Conservation (phyloP, 1,139 yeast species). For the Kazachstania sp. region DNA sequence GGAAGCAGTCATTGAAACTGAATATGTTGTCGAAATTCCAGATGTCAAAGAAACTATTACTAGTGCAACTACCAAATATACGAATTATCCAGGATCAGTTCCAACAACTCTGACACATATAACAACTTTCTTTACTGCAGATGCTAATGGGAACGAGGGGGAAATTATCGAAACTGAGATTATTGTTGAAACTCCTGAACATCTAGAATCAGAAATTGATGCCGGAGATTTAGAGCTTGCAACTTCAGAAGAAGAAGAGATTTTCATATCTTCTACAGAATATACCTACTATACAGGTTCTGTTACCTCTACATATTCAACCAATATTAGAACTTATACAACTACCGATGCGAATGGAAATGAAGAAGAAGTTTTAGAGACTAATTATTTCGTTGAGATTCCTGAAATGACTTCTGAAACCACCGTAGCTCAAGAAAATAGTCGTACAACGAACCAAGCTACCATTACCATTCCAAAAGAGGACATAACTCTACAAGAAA, state of each 20-base stretch:
- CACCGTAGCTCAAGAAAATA: background rate
- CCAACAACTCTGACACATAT: background rate
- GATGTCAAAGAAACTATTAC: background rate
- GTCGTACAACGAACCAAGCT: too few relatives aligned
- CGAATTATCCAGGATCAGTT: background rate
- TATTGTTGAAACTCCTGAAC: conserved; percentile 21
- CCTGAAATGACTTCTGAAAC: background rate
- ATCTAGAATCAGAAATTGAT: background rate
- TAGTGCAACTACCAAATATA: background rate
- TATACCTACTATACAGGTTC: background rate
- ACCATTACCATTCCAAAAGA: too few relatives aligned
- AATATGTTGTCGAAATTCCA: background rate
- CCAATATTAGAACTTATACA: background rate
- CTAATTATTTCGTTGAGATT: background rate
- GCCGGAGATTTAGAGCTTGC: background rate
- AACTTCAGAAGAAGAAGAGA: background rate
- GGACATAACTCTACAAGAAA: too few relatives aligned
- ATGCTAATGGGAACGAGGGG: background rate
- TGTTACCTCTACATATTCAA: background rate
- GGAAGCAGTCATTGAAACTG: background rate
- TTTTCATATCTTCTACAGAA: background rate
- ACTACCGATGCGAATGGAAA: background rate
- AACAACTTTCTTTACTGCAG: background rate
- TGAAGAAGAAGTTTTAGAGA: background rate
- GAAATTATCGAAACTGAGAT: conserved; percentile 13